Conservation (phyloP, 2,329 filamentous ascomycete genomes). For the Cytospora mali region DNA sequence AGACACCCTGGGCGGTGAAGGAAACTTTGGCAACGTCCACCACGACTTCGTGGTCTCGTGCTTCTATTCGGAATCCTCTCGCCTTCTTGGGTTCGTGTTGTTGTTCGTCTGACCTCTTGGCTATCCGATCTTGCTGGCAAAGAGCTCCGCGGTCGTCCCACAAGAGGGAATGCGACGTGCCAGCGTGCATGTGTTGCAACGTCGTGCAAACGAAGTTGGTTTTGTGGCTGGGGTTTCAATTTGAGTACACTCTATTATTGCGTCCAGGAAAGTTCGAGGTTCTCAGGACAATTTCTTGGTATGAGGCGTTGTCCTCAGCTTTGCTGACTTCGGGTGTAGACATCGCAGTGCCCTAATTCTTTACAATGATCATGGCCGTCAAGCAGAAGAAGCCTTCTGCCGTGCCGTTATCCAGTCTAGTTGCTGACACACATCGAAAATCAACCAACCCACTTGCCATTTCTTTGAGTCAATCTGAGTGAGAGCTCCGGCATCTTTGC, state of each 20-base stretch:
- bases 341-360: background rate
- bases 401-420: background rate
- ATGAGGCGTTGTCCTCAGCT: background rate
- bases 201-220: slow-evolving; percentile 5
- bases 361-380: background rate
- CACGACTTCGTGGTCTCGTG: background rate
- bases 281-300: background rate
- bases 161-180: slow-evolving; percentile 9
- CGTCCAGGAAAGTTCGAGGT: background rate
- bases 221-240: background rate
- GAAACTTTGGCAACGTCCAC: background rate
- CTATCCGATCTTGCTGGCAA: background rate
- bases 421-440: background rate
- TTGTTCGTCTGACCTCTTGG: slow-evolving; percentile 4
- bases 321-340: background rate
- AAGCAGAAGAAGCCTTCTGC: background rate
- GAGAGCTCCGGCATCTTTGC: background rate
- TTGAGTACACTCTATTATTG: background rate
- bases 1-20: slow-evolving; percentile 12
- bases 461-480: background rate
- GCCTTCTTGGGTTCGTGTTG: slow-evolving; percentile 5
- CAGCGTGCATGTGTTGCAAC: slow-evolving; percentile 13
- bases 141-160: slow-evolving; percentile 5
- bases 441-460: background rate
- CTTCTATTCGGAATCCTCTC: slow-evolving; percentile 6